Base-by-base conservation (phyloP, 2,329 filamentous ascomycete genomes). In the Penicillium sumatraense region DNA sequence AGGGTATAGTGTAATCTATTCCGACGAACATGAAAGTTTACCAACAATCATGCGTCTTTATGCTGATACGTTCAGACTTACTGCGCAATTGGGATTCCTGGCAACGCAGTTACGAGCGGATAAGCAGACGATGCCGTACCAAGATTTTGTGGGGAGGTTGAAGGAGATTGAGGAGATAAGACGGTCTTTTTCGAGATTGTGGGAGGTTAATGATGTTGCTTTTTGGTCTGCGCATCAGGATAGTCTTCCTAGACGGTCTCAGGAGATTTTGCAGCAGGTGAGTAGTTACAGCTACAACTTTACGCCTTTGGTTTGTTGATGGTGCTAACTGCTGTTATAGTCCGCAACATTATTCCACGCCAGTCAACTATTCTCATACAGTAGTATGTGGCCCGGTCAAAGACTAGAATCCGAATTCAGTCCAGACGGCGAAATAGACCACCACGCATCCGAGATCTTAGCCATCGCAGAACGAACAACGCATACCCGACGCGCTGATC, bases 301-400 rank as follows among this genome's bases (percentile, higher is more conserved):
- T n/a, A n/a, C n/a, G n/a, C n/a, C n/a, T n/a, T n/a, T n/a, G n/a
- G n/a, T n/a, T n/a, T n/a, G n/a, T n/a, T n/a, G n/a, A n/a, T n/a
- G n/a, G n/a, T n/a, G n/a, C n/a, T n/a, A n/a, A n/a, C n/a, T n/a
- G n/a, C n/a, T n/a, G n/a, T n/a, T n/a, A n/a, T n/a, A 63, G 64
- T 61, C 63, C 44, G 49, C 58, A 53, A 78, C 80, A 8, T 72
- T 84, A 11, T 83, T 80, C 66, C 79, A 81, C 58, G 73, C 73
- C 18, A 78, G 75, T 40, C 72, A 80, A 16, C 74, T 85, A 48
- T 84, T 83, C 63, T 77, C 78, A n/a, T 78, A 80, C 52, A 83
- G 80, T 5, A 80, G 77, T 61, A 80, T 85, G 76, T 83, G 78
- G 72, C 75, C 77, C 3, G 69, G 72, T 4, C 82, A 85, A 66